Evolutionary conservation across 164 flowering plant genomes (phyloP).

Genomic region (Brasenia schreberi): DNA sequence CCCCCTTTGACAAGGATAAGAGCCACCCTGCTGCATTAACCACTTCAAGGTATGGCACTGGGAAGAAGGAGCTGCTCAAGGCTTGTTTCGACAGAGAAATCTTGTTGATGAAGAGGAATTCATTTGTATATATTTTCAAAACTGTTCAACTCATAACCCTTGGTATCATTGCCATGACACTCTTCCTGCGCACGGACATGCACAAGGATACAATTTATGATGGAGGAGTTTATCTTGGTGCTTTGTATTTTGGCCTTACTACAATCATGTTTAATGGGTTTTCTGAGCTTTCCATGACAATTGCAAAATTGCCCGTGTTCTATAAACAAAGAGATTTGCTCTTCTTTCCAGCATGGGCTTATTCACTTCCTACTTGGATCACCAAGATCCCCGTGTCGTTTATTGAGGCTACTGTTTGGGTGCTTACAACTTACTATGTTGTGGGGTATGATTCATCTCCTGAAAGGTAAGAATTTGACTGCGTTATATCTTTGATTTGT

Average conservation of each 20-base stretch:
- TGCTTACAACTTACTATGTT: constrained; percentile 37
- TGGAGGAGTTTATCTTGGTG: constrained; percentile 33
- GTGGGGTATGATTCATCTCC: constrained; percentile 44
- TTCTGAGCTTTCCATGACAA: constrained; percentile 36
- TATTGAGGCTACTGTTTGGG: constrained; percentile 41
- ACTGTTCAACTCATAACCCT: constrained; percentile 20
- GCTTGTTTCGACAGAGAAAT: constrained; percentile 30
- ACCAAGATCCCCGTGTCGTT: constrained; percentile 42
- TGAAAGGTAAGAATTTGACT: constrained; percentile 19
- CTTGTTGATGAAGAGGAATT: constrained; percentile 48
- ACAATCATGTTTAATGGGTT: constrained; percentile 37
- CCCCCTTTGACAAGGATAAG: constrained; percentile 30
- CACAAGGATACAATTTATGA: constrained; percentile 13
- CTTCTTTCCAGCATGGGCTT: constrained; percentile 83
- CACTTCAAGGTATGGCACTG: constrained; percentile 29
- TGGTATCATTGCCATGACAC: constrained; percentile 28
- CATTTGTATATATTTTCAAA: constrained; percentile 43
- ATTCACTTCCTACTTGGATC: constrained; percentile 61
- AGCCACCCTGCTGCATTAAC: constrained; percentile 47
- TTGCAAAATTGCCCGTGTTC: constrained; percentile 58
- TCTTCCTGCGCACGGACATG: constrained; percentile 43
- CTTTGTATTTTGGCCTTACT: constrained; percentile 29
- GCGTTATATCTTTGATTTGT: not conserved
- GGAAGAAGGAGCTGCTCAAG: constrained; percentile 30
- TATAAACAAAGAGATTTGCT: constrained; percentile 77